A percentile compares a stretch with the other conserved stretches of the same genome.
Evolutionary conservation across 2,329 filamentous ascomycete genomes (phyloP).

Genomic region (Gnomoniopsis smithogilvyi): DNA sequence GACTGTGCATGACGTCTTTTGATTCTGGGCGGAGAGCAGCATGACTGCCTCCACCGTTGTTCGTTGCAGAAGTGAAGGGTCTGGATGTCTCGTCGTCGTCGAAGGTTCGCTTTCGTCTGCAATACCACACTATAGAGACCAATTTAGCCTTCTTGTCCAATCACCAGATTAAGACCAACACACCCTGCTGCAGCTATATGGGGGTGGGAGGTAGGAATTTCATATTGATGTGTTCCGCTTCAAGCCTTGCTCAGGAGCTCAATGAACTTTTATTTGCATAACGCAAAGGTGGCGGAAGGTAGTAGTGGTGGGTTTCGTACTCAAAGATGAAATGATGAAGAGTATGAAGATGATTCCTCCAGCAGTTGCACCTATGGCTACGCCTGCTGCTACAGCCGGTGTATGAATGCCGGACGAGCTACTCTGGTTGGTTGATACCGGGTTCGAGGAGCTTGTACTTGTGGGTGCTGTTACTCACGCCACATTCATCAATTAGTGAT

Average conservation of each 20-base stretch:
- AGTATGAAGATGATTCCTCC: not conserved
- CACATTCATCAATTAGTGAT: not conserved
- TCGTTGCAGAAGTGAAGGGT: not conserved
- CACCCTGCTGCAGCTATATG: no score
- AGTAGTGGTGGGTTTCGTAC: not conserved
- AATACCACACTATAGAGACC: constrained; percentile 6
- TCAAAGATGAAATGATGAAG: not conserved
- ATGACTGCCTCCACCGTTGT: not conserved
- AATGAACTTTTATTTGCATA: not conserved
- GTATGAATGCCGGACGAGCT: not conserved
- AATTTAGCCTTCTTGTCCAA: not conserved
- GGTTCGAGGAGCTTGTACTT: not conserved
- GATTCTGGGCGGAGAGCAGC: not conserved
- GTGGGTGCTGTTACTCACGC: not conserved
- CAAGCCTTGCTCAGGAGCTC: no score
- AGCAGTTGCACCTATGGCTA: not conserved
- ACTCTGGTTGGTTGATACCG: not conserved
- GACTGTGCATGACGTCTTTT: not conserved
- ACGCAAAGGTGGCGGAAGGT: not conserved
- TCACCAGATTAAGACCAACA: no score
- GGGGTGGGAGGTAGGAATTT: not conserved
- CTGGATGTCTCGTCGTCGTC: not conserved
- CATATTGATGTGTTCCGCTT: not conserved
- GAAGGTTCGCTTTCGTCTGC: not conserved
- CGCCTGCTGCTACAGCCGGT: not conserved